A percentile compares a stretch with the other conserved stretches of the same genome.
Evolutionary conservation across 1,284 basidiomycete genomes (phyloP).

Genomic region (Hemileccinum hortonii): DNA sequence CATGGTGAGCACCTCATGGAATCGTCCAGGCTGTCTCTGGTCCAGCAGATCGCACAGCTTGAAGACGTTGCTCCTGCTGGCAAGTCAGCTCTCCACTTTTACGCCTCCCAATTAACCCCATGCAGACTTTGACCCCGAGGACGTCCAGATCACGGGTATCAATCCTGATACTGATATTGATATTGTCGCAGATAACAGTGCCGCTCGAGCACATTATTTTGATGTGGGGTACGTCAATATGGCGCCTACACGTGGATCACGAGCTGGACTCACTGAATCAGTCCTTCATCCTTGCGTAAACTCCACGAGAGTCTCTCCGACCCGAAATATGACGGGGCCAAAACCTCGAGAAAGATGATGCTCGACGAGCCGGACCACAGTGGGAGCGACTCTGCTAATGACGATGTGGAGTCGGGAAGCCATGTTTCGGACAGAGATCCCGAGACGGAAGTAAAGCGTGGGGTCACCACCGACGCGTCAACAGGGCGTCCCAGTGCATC

Average conservation of each 20-base stretch:
- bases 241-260: conserved; percentile 7
- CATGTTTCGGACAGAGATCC: conserved; percentile 18
- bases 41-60: conserved; percentile 80
- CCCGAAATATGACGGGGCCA: conserved; percentile 75
- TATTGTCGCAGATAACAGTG: conserved; percentile 28
- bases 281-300: conserved; percentile 68
- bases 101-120: conserved; percentile 8
- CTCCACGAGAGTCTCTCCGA: conserved; percentile 60
- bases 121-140: conserved; percentile 79
- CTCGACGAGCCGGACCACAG: conserved; percentile 44
- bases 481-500: conserved; percentile 7
- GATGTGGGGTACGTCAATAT: conserved; percentile 69
- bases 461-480: conserved; percentile 1
- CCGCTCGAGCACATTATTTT: conserved; percentile 74
- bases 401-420: conserved; percentile 12
- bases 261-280: conserved; percentile 31
- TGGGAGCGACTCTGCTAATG: conserved; percentile 34
- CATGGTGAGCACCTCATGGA: conserved; percentile 4
- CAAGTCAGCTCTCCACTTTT: conserved; percentile 32
- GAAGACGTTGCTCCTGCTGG: conserved; percentile 69
- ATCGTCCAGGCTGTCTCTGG: conserved; percentile 59
- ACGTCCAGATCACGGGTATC: conserved; percentile 41
- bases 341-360: conserved; percentile 61
- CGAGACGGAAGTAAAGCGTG: conserved; percentile 1
- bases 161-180: conserved; percentile 30